Evolutionary conservation across 495 filamentous ascomycete genomes (phyloP).

Genomic region (Cryomyces minteri): DNA sequence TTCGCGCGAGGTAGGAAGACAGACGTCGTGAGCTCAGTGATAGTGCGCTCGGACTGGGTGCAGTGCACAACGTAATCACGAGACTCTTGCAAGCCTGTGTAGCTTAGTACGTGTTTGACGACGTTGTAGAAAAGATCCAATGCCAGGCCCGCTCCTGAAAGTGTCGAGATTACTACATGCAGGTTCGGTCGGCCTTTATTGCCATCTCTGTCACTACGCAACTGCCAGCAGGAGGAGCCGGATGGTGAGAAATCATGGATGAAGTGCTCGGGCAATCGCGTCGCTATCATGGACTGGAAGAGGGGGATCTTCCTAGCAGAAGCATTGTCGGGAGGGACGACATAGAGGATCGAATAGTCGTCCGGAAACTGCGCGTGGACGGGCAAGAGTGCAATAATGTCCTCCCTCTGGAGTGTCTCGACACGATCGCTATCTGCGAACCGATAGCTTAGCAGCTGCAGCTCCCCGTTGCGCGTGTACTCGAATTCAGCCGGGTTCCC

Average conservation of each 20-base stretch:
- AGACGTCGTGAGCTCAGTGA: constrained; percentile 37
- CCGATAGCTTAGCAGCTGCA: constrained; percentile 1
- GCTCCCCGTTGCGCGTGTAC: neutral
- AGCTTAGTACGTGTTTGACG: constrained; percentile 36
- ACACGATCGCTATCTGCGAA: neutral
- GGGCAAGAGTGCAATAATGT: constrained; percentile 6
- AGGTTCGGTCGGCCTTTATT: too few species aligned
- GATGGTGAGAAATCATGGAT: constrained; percentile 4
- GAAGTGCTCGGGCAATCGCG: constrained; percentile 3
- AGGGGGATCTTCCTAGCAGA: neutral
- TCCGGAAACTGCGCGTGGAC: constrained; percentile 1
- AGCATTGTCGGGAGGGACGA: neutral
- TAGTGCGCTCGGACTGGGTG: constrained; percentile 38
- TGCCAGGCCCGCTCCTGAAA: constrained; percentile 50
- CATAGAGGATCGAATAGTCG: constrained; percentile 6
- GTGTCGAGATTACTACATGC: constrained; percentile 34
- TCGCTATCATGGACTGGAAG: constrained; percentile 4
- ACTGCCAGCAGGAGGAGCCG: neutral
- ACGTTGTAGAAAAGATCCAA: constrained; percentile 32
- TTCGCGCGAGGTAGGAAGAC: constrained; percentile 30
- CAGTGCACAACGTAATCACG: constrained; percentile 29
- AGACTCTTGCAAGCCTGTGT: constrained; percentile 19
- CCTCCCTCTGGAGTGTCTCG: neutral
- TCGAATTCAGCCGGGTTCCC: constrained; percentile 6
- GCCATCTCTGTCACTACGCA: too few species aligned